Evolutionary conservation across 2,329 filamentous ascomycete genomes (phyloP).

Genomic region (Xylaria polymorpha): DNA sequence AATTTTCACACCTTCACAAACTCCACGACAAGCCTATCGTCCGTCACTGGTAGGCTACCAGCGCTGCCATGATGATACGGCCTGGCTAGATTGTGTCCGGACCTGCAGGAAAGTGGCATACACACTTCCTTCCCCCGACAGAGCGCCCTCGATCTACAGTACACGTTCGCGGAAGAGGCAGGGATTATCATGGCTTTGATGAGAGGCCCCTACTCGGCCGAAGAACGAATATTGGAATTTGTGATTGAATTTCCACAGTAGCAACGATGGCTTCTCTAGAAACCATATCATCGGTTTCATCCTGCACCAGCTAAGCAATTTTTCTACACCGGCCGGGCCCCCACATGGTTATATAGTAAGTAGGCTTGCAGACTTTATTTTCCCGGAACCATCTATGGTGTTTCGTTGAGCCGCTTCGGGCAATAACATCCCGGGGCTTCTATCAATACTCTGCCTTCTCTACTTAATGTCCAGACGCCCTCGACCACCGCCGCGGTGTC

Average conservation of each 20-base stretch:
- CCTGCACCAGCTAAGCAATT: not conserved
- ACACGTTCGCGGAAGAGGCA: conserved; percentile 9
- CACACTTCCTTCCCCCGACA: not conserved
- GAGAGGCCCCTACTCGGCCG: conserved; percentile 4
- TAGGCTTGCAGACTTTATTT: not conserved
- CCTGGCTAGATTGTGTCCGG: not conserved
- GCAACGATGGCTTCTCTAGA: not conserved
- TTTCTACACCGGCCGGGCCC: not conserved
- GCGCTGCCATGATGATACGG: not conserved
- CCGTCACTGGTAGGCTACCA: too few relatives aligned
- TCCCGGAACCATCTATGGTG: not conserved
- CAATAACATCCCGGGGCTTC: not conserved
- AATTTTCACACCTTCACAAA: conserved; percentile 9
- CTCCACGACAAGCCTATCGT: not conserved
- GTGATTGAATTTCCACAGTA: not conserved
- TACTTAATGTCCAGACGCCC: not conserved
- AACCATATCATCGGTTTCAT: not conserved
- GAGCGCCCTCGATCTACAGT: not conserved
- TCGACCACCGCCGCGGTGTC: not conserved
- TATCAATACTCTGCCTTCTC: not conserved
- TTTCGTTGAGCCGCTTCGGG: not conserved
- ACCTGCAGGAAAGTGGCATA: not conserved
- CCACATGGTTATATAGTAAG: conserved; percentile 1
- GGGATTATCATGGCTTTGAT: conserved; percentile 10
- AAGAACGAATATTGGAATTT: not conserved